Conservation (phyloP, 2,329 filamentous ascomycete genomes). For the Didymella segeticola region DNA sequence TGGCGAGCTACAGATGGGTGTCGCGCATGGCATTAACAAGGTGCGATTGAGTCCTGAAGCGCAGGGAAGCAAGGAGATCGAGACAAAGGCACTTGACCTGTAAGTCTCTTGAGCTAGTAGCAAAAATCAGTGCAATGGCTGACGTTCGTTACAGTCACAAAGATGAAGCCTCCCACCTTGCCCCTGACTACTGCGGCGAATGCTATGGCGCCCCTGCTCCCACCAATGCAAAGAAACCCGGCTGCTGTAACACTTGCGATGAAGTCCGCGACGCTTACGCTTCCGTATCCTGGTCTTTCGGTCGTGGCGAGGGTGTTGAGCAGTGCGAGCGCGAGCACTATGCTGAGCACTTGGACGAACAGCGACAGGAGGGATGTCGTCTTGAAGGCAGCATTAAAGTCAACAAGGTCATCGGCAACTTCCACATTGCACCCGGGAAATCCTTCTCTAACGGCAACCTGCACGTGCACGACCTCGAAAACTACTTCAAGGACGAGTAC, state of each 20-base stretch:
- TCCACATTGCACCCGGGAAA: slow-evolving; percentile 95
- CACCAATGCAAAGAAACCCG: slow-evolving; percentile 73
- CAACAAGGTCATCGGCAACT: slow-evolving; percentile 98
- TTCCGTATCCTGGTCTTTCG: slow-evolving; percentile 88
- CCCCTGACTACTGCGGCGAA: slow-evolving; percentile 88
- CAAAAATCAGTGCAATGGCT: not conserved
- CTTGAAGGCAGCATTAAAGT: slow-evolving; percentile 91
- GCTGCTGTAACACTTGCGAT: slow-evolving; percentile 96
- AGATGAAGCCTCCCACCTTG: slow-evolving; percentile 76
- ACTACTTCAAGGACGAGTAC: slow-evolving; percentile 78
- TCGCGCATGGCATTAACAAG: slow-evolving; percentile 91
- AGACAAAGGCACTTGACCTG: slow-evolving; percentile 49
- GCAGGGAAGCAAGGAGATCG: slow-evolving; percentile 70
- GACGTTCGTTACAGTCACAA: slow-evolving; percentile 61
- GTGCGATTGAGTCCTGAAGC: slow-evolving; percentile 75
- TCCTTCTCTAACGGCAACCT: slow-evolving; percentile 96
- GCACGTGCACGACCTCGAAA: slow-evolving; percentile 96
- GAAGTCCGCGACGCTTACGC: slow-evolving; percentile 97
- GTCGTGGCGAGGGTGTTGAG: slow-evolving; percentile 87
- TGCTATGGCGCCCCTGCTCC: slow-evolving; percentile 89
- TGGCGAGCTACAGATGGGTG: slow-evolving; percentile 92
- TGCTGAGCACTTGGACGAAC: slow-evolving; percentile 82
- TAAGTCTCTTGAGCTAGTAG: slow-evolving; percentile 25
- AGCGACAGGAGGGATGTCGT: slow-evolving; percentile 90
- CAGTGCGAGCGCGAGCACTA: slow-evolving; percentile 97